These are phyloP conservation scores for Echria macrotheca DNA, from an alignment of 495 filamentous ascomycete genomes.

Conservation along the genomic window DNA sequence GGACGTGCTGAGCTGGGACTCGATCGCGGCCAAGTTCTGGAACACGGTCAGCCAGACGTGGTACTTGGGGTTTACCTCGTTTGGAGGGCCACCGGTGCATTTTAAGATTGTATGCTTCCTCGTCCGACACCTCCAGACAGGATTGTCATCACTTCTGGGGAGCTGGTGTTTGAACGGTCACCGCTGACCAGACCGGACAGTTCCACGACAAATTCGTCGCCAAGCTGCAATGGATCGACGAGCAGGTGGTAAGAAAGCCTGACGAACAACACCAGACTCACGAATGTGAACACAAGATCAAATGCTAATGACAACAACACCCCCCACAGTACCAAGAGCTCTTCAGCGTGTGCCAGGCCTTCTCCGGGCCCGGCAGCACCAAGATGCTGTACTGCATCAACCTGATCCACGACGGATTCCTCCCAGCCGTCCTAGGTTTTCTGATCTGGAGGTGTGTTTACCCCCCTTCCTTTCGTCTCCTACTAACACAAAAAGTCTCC, in stretches of 20 bases:
- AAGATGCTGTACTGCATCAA: slow-evolving; percentile 78
- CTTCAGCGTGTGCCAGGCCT: slow-evolving; percentile 74
- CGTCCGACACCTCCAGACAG: neutral
- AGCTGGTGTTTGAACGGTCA: too few relatives aligned
- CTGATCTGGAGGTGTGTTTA: slow-evolving; percentile 72
- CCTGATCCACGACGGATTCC: slow-evolving; percentile 58
- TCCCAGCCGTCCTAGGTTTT: slow-evolving; percentile 59
- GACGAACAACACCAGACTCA: neutral
- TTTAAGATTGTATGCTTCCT: slow-evolving; percentile 53
- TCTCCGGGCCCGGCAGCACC: slow-evolving; percentile 70
- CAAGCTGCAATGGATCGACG: slow-evolving; percentile 66
- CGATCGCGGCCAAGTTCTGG: neutral
- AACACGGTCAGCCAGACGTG: slow-evolving; percentile 40
- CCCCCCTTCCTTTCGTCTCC: too few relatives aligned
- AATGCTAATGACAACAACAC: neutral
- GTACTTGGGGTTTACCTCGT: slow-evolving; percentile 66
- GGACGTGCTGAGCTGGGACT: neutral
- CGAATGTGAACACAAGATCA: neutral
- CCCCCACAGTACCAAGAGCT: slow-evolving; percentile 61
- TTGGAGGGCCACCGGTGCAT: slow-evolving; percentile 69
- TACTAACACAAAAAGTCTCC: too few relatives aligned
- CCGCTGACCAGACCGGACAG: too few relatives aligned
- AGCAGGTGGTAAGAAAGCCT: slow-evolving; percentile 44
- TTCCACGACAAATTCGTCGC: slow-evolving; percentile 63
- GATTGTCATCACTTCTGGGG: too few relatives aligned